These are phyloP conservation scores for Termitomyces sp. DNA, from an alignment of 768 basidiomycete species.

Conservation along the genomic window DNA sequence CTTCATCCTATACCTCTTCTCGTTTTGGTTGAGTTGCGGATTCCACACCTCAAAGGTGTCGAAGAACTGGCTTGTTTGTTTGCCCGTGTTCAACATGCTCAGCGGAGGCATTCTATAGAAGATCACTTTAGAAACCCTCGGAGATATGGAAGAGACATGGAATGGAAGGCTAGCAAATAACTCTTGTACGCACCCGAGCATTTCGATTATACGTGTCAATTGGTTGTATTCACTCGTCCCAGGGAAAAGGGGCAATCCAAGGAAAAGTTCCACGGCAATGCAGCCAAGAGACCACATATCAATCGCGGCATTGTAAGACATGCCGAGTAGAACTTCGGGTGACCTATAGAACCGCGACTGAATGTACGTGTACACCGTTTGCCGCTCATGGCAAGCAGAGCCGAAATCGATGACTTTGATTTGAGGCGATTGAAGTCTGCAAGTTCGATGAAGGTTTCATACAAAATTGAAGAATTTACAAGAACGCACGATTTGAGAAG, in stretches of 20 bases:
- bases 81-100: constrained; percentile 94
- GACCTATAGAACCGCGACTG: constrained; percentile 98
- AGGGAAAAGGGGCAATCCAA: constrained; percentile 94
- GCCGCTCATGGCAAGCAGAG: constrained; percentile 96
- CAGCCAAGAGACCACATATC: constrained; percentile 99
- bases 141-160: not conserved
- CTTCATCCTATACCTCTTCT: constrained; percentile 86
- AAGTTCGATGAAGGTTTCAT: constrained; percentile 1
- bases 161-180: not conserved
- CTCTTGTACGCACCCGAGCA: constrained; percentile 78
- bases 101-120: constrained; percentile 72
- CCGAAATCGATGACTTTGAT: constrained; percentile 99
- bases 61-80: constrained; percentile 93
- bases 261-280: constrained; percentile 96
- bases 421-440: constrained; percentile 89
- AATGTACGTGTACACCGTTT: constrained; percentile 99
- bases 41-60: constrained; percentile 62
- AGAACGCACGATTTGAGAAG: constrained; percentile 80
- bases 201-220: constrained; percentile 92
- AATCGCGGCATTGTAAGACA: constrained; percentile 91
- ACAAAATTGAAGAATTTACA: not conserved
- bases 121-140: constrained; percentile 2
- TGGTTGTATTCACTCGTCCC: constrained; percentile 99
- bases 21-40: constrained; percentile 62
- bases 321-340: constrained; percentile 92